Percentiles rank a stretch among this genome's conserved stretches.
Evolutionary conservation across 2,329 filamentous ascomycete genomes (phyloP).

Genomic region (Epichloe glyceriae): DNA sequence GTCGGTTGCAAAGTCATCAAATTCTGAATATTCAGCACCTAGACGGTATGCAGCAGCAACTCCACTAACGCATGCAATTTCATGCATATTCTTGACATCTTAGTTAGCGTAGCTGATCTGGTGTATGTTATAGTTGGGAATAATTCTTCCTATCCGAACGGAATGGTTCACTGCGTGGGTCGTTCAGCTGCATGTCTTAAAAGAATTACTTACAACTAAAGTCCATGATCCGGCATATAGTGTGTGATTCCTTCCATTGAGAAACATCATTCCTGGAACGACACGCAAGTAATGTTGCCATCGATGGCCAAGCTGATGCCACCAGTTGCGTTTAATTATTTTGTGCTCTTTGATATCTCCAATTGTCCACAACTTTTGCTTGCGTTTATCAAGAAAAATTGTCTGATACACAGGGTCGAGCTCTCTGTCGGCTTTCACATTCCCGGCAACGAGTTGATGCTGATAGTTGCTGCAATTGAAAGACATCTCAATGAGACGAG

Average conservation of each 20-base stretch:
- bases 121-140: neutral
- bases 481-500: constrained; percentile 51
- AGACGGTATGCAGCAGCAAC: constrained; percentile 58
- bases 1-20: constrained; percentile 40
- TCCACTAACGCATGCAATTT: constrained; percentile 56
- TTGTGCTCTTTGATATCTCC: constrained; percentile 45
- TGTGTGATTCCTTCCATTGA: constrained; percentile 52
- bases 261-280: constrained; percentile 59
- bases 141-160: too few species aligned
- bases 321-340: constrained; percentile 52
- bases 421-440: constrained; percentile 7
- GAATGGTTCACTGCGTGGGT: neutral
- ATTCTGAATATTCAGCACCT: constrained; percentile 49
- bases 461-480: constrained; percentile 70
- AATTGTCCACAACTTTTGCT: constrained; percentile 43
- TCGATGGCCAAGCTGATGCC: constrained; percentile 53
- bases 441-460: constrained; percentile 46
- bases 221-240: constrained; percentile 57
- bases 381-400: constrained; percentile 49
- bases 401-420: constrained; percentile 58
- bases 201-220: constrained; percentile 38
- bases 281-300: constrained; percentile 52
- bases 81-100: constrained; percentile 46
- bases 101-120: neutral
- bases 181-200: neutral